Conservation (phyloP, 2,329 filamentous ascomycete species). For the Nigrospora oryzae region DNA sequence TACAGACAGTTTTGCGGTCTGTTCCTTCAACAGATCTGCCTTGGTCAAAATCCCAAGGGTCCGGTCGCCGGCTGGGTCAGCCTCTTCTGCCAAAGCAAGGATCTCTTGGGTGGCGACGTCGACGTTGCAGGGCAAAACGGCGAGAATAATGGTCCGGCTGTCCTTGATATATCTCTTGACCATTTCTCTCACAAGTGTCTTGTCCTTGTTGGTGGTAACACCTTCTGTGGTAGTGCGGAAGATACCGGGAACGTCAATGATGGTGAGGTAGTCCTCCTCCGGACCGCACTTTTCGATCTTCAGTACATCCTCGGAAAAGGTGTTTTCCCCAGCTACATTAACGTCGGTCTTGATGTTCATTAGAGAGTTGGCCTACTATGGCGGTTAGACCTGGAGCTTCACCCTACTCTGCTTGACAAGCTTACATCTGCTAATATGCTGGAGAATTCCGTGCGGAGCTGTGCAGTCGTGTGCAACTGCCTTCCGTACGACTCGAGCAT, state of each 20-base stretch:
- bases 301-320: conserved; percentile 7
- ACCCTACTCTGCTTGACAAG: too few species aligned
- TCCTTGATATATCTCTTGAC: conserved; percentile 30
- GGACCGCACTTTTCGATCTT: conserved; percentile 10
- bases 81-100: conserved; percentile 23
- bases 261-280: conserved; percentile 5
- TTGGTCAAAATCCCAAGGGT: conserved; percentile 49
- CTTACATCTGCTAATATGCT: too few species aligned
- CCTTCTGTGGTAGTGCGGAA: conserved; percentile 3
- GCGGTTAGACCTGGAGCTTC: too few species aligned
- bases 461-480: too few species aligned
- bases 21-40: conserved; percentile 40
- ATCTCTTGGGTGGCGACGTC: conserved; percentile 34
- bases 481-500: background rate
- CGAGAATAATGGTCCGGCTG: conserved; percentile 36
- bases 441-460: too few species aligned
- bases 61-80: conserved; percentile 28
- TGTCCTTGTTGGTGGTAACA: conserved; percentile 5
- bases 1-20: conserved; percentile 21
- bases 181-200: conserved; percentile 6
- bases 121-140: conserved; percentile 30
- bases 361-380: conserved; percentile 1
- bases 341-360: conserved; percentile 4
- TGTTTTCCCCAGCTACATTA: background rate
- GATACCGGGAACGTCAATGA: conserved; percentile 7